Conservation (phyloP, 2,329 filamentous ascomycete species). For the Colletotrichum kahawae region DNA sequence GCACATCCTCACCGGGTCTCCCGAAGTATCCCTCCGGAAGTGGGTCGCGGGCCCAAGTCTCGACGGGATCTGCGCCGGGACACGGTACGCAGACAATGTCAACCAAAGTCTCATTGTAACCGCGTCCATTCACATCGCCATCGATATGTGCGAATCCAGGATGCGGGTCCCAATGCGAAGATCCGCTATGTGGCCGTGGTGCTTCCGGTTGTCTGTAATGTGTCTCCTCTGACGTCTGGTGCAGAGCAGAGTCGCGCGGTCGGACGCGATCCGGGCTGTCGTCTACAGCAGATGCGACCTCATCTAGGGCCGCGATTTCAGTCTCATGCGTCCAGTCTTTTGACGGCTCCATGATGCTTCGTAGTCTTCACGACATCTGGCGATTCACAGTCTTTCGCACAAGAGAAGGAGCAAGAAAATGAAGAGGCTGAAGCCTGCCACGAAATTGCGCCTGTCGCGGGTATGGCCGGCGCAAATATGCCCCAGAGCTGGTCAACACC, state of each 20-base stretch:
- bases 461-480: not conserved
- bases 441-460: not conserved
- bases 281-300: not conserved
- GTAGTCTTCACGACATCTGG: not conserved
- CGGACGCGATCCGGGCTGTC: not conserved
- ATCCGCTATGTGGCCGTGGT: not conserved
- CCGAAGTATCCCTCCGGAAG: slow-evolving; percentile 53
- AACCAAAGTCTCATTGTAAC: slow-evolving; percentile 58
- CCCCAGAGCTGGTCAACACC: not conserved
- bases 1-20: slow-evolving; percentile 27
- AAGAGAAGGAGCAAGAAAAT: not conserved
- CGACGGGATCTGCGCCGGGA: slow-evolving; percentile 55
- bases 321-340: slow-evolving; percentile 10
- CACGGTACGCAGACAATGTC: slow-evolving; percentile 61
- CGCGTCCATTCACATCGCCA: slow-evolving; percentile 45
- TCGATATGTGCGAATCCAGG: slow-evolving; percentile 47
- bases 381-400: not conserved
- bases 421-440: not conserved
- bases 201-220: not conserved
- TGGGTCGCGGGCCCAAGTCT: slow-evolving; percentile 58
- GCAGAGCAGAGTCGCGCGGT: not conserved
- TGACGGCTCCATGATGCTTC: not conserved
- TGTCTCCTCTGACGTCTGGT: not conserved
- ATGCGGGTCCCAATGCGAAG: slow-evolving; percentile 31
- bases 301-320: not conserved